Percentiles rank a stretch among this genome's conserved stretches.
Conservation (phyloP, 257 asterid genomes). For the Fraxinus pennsylvanica region DNA sequence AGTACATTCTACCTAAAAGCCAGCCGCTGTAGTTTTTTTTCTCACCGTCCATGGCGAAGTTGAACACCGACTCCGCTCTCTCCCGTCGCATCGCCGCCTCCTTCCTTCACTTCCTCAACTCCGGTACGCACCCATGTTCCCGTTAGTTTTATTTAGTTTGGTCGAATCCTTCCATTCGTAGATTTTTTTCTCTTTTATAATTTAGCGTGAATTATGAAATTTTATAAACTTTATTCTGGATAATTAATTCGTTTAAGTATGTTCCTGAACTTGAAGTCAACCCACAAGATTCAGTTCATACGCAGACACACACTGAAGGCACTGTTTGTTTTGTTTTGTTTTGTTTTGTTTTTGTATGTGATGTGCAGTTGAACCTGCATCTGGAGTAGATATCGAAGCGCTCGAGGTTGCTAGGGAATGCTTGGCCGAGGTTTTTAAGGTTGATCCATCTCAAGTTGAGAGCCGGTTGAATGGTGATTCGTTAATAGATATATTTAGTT, state of each 20-base stretch:
- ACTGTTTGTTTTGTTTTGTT: not conserved
- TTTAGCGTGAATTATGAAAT: not conserved
- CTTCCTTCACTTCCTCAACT: conserved; percentile 64
- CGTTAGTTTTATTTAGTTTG: not conserved
- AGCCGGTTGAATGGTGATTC: conserved; percentile 43
- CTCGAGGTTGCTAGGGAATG: conserved; percentile 83
- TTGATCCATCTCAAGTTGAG: conserved; percentile 52
- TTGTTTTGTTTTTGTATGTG: not conserved
- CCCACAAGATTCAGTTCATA: conserved; percentile 15
- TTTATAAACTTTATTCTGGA: not conserved
- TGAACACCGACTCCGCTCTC: conserved; percentile 67
- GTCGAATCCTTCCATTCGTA: not conserved
- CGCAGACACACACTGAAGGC: not conserved
- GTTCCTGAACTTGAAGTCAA: conserved; percentile 8
- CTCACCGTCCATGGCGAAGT: conserved; percentile 50
- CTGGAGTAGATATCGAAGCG: conserved; percentile 64
- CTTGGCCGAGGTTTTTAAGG: conserved; percentile 65
- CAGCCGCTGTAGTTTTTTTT: not conserved
- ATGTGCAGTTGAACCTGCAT: conserved; percentile 65
- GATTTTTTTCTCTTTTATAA: not conserved
- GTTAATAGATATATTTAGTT: conserved; percentile 57
- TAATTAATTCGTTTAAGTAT: not conserved
- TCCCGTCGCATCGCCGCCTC: conserved; percentile 77
- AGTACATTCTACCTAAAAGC: not conserved
- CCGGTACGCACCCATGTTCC: conserved; percentile 41